Evolutionary conservation across 495 filamentous ascomycete species (phyloP), one percentile per base, ranked within the genome.

Genomic region (Trichocladium uniseriatum): DNA sequence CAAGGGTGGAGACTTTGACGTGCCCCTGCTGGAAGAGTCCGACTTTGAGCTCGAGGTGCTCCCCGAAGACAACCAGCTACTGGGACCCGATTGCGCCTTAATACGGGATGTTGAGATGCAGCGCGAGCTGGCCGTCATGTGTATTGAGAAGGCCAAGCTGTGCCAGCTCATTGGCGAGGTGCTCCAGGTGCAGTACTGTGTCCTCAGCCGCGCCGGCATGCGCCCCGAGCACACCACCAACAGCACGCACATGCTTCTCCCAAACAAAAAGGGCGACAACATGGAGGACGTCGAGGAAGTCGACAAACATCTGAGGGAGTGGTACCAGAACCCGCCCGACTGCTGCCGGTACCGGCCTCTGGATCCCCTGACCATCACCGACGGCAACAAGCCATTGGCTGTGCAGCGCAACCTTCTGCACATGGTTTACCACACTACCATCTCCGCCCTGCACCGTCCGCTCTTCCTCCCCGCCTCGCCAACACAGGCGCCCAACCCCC

Each of bases 111-210:
- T 75, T 14, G 72, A 67, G 40, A 78, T 81, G 59, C 86, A 92
- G 65, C 74, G 76, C 39, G 72, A 87, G 60, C 71, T 94, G 37
- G 89, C 88, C 3, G 66, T 82, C 48, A 84, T 94, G 84, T 94
- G 88, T 66, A 87, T 95, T 54, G 82, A 87, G 49, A 94, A 94
- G 68, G 84, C 87, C 3, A 90, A 88, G 66, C 77, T 95, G n/a
- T 90, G 85, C 59, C 73, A 89, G 29, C 83, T 81, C 63, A 84
- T 95, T 65, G 86, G 82, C 64, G 81, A 86, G 58, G 87, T 95
- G 45, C 71, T 95, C 32, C 79, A 80, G 18, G 80, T 84, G 14
- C 89, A 94, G 59, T 95, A 95, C 62, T 91, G 86, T n/a, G 86
- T 92, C 7, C 68, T 92, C 29, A 87, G 87, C 58, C 79, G 86